Evolutionary conservation across 345 rosid genomes (phyloP), one percentile per base, ranked within the genome.

Genomic region (Triadica sebifera): DNA sequence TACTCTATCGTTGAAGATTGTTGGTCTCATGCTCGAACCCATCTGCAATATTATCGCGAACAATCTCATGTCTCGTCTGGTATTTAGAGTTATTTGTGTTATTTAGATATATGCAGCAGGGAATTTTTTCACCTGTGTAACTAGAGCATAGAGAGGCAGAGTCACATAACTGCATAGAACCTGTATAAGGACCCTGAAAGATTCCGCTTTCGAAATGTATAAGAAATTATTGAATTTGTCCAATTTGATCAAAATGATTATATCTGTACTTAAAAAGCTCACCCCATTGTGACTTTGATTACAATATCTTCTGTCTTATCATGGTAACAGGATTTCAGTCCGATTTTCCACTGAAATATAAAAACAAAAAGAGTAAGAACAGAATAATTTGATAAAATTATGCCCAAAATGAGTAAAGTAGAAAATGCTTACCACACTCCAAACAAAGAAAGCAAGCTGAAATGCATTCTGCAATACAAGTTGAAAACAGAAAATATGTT

Each of bases 141-240:
- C 99, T 38, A 95, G 77, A 47, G 99, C 99, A 75, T 95, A 93
- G n/a, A 95, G 91, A 66, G 99, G 98, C 73, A 95, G 88, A 25
- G 97, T 93, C 78, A 95, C 91, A 65, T 95, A 95, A 74, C 99
- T 95, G 89, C 99, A 95, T 29, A 93, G 47, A 63, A 95, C 75
- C 78, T 93, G 98, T 76, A 88, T 85, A 52, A 89, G 7, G 57
- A 91, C 85, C 92, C 98, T 95, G 89, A 20, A 81, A 76, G 41
- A 41, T 62, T 34, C 22, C 51, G 13, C 37, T 73, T 66, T 37
- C n/a, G 51, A 45, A 56, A 66, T 63, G 37, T n/a, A 53, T 79
- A 41, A 78, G 68, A 37, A 59, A 25, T 51, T 17, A 12, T 39
- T n/a, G 4, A 53, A 64, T 17, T 45, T 38, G 19, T 6, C 8